Evolutionary conservation across 768 basidiomycete species (phyloP), one percentile per base, ranked within the genome.

Genomic region (Lactifluus volemus): DNA sequence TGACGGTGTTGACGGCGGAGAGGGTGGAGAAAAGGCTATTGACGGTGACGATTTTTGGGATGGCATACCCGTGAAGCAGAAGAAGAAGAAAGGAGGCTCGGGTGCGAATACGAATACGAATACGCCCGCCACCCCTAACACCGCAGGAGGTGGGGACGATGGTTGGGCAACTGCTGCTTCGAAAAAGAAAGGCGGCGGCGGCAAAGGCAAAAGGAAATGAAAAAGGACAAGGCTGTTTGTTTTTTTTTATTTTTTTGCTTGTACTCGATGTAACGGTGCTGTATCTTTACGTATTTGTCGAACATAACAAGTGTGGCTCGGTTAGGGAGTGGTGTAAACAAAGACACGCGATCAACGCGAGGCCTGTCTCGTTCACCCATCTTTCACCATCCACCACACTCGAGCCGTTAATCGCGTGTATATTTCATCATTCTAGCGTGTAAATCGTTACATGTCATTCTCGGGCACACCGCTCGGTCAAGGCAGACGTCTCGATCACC

Each of bases 401-500:
- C n/a, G 11, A 21, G 45, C 25, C 51, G 21, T 42, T 21, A 29
- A 41, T 48, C 58, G 58, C 58, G 52, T 59, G 57, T 60, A 57
- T 45, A 34, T 58, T 48, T 34, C 50, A 47, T 62, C 45, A 25
- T 49, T 42, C 11, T 61, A 60, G 53, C 58, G 61, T 39, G 30
- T 44, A 48, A 49, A 42, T 29, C 52, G 53, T 47, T 79, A 78
- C 80, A 92, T 92, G 89, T 90, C 88, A 74, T 92, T 92, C 84
- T 80, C 86, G 72, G 81, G 84, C 73, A 90, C 89, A 72, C 87
- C 89, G 59, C 75, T 90, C 67, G 86, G 85, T 75, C 85, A 89
- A 84, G 86, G 84, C 78, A 86, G 88, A 81, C 85, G 89, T 77
- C 83, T 90, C 71, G 88, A 89, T 81, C 88, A 86, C 72, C 77